phyloP scores from a whole-genome alignment of 2,329 filamentous ascomycete genomes.

The Thelonectria rubi region DNA sequence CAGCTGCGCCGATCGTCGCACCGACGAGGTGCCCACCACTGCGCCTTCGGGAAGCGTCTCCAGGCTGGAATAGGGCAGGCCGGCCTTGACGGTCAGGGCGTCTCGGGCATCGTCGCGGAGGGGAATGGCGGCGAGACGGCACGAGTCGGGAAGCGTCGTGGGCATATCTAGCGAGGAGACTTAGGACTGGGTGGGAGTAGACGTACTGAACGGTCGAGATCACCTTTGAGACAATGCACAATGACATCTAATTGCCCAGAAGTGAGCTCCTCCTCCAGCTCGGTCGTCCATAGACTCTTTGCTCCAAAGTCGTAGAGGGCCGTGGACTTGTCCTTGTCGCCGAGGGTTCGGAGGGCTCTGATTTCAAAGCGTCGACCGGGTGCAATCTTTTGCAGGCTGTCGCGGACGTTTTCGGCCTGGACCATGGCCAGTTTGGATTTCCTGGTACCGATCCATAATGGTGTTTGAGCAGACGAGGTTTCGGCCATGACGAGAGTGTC shows the following conservation, averaged over 20 bases:
- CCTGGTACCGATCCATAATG: constrained; percentile 74
- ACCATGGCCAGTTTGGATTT: constrained; percentile 85
- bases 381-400: constrained; percentile 70
- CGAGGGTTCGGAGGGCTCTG: constrained; percentile 65
- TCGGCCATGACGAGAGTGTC: not conserved
- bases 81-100: constrained; percentile 67
- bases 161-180: constrained; percentile 74
- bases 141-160: constrained; percentile 80
- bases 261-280: constrained; percentile 82
- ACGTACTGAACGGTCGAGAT: not conserved
- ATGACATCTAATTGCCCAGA: constrained; percentile 79
- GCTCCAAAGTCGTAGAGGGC: constrained; percentile 88
- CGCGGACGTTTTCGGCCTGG: constrained; percentile 81
- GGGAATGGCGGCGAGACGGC: constrained; percentile 79
- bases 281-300: constrained; percentile 94
- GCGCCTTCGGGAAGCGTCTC: constrained; percentile 5
- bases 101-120: constrained; percentile 82
- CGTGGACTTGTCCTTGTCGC: constrained; percentile 90
- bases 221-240: constrained; percentile 85
- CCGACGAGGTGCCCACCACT: constrained; percentile 77
- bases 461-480: not conserved
- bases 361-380: constrained; percentile 76
- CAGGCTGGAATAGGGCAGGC: constrained; percentile 65
- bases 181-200: not conserved
- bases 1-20: constrained; percentile 88